Conservation (phyloP, 768 basidiomycete species). For the Cystoderma amianthinum region DNA sequence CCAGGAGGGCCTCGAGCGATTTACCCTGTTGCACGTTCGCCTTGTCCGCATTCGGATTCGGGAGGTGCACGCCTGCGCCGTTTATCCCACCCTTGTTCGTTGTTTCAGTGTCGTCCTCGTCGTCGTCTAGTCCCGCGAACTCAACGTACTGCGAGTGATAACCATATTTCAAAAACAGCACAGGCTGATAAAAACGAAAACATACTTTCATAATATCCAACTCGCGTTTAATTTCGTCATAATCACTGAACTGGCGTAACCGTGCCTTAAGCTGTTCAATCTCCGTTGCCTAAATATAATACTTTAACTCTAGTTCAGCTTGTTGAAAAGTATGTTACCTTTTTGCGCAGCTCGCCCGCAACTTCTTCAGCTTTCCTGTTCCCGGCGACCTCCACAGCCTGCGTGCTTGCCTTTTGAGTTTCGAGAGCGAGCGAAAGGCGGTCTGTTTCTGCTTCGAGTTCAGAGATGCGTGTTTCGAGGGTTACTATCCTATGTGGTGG, state of each 20-base stretch:
- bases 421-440: constrained; percentile 63
- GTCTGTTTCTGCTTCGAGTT: constrained; percentile 72
- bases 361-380: constrained; percentile 56
- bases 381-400: constrained; percentile 37
- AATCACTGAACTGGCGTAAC: constrained; percentile 73
- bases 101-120: constrained; percentile 56
- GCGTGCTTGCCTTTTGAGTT: constrained; percentile 42
- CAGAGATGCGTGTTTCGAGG: constrained; percentile 67
- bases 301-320: neutral
- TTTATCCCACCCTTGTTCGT: constrained; percentile 26
- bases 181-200: constrained; percentile 1
- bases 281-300: constrained; percentile 44
- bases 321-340: constrained; percentile 18
- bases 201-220: constrained; percentile 96
- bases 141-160: constrained; percentile 73
- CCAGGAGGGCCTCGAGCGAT: constrained; percentile 86
- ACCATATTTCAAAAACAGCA: neutral
- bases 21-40: constrained; percentile 69
- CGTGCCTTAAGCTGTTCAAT: constrained; percentile 61
- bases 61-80: constrained; percentile 54
- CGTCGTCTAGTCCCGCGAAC: constrained; percentile 86
- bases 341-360: constrained; percentile 50
- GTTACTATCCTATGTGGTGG: constrained; percentile 45
- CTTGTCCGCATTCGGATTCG: constrained; percentile 86
- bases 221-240: constrained; percentile 97